Percentiles rank a stretch among this genome's conserved stretches.
Evolutionary conservation across 2,329 filamentous ascomycete genomes (phyloP).

Genomic region (Scedosporium dehoogii): DNA sequence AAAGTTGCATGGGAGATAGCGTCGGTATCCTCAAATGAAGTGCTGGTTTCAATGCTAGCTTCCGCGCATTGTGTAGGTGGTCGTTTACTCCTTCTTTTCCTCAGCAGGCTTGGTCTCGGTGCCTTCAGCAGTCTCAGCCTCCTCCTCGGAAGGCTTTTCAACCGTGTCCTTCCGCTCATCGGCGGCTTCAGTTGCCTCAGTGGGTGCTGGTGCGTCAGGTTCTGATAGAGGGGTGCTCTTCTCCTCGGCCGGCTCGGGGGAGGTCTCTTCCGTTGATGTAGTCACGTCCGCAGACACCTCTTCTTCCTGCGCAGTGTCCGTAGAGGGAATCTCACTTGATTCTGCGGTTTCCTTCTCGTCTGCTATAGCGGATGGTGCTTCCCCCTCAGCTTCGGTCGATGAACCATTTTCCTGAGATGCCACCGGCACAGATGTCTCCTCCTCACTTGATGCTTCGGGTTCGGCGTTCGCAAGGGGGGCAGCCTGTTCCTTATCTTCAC

Average conservation of each 20-base stretch:
- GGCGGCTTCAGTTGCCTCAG: background rate
- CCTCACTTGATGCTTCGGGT: background rate
- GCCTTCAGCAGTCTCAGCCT: background rate
- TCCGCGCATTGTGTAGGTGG: background rate
- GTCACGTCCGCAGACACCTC: background rate
- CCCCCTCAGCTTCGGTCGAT: background rate
- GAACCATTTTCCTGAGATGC: background rate
- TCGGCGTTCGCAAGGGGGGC: background rate
- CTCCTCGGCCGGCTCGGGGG: background rate
- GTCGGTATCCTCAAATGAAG: too few species aligned
- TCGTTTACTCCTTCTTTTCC: background rate
- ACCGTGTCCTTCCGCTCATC: background rate
- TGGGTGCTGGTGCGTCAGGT: background rate
- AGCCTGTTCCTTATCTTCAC: background rate
- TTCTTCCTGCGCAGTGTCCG: background rate
- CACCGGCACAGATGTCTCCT: background rate
- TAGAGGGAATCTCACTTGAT: background rate
- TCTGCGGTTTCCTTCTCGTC: background rate
- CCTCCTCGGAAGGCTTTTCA: background rate
- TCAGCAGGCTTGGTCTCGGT: background rate
- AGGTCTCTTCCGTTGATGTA: background rate
- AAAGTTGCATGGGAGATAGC: too few species aligned
- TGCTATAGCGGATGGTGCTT: background rate
- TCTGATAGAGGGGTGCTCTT: background rate
- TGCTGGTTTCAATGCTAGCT: too few species aligned